Evolutionary conservation across 2,329 filamentous ascomycete species (phyloP).

Genomic region (Xylaria sp.): DNA sequence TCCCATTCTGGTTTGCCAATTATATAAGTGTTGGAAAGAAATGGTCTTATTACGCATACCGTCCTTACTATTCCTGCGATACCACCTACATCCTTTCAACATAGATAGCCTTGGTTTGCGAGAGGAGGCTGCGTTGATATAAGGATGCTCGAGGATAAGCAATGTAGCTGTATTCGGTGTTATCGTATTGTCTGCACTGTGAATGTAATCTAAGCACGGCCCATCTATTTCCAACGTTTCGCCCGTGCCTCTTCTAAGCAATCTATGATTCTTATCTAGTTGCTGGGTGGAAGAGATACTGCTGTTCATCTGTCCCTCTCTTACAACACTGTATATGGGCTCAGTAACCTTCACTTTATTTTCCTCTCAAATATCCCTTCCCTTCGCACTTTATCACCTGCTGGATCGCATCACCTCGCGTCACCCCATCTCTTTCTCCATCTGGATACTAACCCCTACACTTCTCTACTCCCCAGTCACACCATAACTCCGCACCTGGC

Average conservation of each 20-base stretch:
- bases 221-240: background rate
- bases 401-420: background rate
- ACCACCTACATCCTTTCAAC: background rate
- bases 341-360: background rate
- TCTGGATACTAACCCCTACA: background rate
- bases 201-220: background rate
- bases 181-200: background rate
- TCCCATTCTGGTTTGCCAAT: background rate
- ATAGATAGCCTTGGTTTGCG: background rate
- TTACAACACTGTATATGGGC: background rate
- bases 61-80: background rate
- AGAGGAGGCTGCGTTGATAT: background rate
- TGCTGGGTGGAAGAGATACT: background rate
- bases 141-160: background rate
- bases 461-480: slow-evolving; percentile 54
- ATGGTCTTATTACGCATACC: background rate
- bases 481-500: slow-evolving; percentile 72
- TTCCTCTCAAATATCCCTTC: background rate
- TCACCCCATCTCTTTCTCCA: background rate
- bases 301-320: background rate
- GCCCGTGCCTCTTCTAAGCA: background rate
- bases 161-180: background rate
- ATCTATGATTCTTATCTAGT: background rate
- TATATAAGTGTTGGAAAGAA: background rate
- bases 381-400: background rate